Percentiles rank a stretch among this genome's conserved stretches.
These are phyloP conservation scores for Euphorbia celastroides DNA, from an alignment of 441 rosid species.

Conservation along the genomic window DNA sequence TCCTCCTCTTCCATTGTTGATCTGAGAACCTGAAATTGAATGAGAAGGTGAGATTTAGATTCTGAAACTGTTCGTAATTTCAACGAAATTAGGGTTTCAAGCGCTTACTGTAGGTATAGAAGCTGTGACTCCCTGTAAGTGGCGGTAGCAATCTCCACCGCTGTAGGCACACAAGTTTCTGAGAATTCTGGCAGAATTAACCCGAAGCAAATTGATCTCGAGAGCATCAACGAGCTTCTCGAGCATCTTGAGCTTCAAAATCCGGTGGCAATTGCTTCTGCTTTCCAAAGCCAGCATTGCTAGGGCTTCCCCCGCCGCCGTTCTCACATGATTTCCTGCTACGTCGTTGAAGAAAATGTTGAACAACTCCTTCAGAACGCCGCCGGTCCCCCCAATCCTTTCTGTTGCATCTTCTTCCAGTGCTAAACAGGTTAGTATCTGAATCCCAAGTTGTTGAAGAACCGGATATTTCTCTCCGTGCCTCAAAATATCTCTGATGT, in stretches of 20 bases:
- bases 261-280: no score
- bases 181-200: no score
- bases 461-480: slow-evolving; percentile 56
- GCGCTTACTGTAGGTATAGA: slow-evolving; percentile 67
- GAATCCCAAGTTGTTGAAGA: slow-evolving; percentile 68
- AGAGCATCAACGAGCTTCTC: no score
- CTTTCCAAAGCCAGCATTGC: no score
- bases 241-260: no score
- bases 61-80: not conserved
- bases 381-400: slow-evolving; percentile 86
- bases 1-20: slow-evolving; percentile 47
- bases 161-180: no score
- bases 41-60: not conserved
- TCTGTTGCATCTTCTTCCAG: slow-evolving; percentile 66
- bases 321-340: slow-evolving; percentile 38
- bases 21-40: slow-evolving; percentile 50
- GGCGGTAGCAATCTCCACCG: no score
- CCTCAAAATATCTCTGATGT: slow-evolving; percentile 60
- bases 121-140: slow-evolving; percentile 39
- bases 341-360: slow-evolving; percentile 60
- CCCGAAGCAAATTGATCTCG: no score
- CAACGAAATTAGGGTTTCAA: not conserved
- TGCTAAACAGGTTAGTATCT: slow-evolving; percentile 63
- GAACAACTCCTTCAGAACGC: slow-evolving; percentile 67
- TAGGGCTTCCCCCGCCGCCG: no score